phyloP scores from a whole-genome alignment of 2,329 filamentous ascomycete species.

The Hortaea werneckii region DNA sequence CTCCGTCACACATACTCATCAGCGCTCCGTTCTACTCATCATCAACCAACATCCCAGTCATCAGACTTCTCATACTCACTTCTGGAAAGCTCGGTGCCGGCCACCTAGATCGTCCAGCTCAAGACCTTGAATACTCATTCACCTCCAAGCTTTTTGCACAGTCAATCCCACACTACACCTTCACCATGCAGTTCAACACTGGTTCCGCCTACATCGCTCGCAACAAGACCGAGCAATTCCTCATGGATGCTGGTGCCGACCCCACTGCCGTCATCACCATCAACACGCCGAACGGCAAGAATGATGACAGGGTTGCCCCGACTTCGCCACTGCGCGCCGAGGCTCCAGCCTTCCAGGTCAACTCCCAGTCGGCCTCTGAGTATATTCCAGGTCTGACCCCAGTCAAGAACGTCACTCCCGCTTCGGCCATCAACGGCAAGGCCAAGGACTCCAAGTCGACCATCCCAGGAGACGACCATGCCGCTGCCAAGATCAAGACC shows the following conservation, averaged over 20 bases:
- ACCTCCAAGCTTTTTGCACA: constrained; percentile 1
- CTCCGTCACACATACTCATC: too few relatives aligned
- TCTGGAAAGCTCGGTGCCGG: constrained; percentile 1
- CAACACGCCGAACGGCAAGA: too few relatives aligned
- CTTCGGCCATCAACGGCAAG: too few relatives aligned
- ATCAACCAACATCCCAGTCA: too few relatives aligned
- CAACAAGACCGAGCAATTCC: neutral
- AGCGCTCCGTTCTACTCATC: too few relatives aligned
- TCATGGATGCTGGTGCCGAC: neutral
- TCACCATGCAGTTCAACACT: too few relatives aligned
- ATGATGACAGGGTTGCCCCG: neutral
- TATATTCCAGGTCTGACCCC: constrained; percentile 1
- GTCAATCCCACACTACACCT: too few relatives aligned
- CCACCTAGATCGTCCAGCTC: neutral
- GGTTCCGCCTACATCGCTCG: too few relatives aligned
- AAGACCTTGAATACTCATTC: constrained; percentile 3
- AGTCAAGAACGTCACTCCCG: neutral
- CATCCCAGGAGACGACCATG: too few relatives aligned
- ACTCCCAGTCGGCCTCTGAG: neutral
- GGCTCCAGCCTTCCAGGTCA: neutral
- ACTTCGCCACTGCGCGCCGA: neutral
- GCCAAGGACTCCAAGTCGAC: too few relatives aligned
- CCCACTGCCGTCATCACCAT: neutral
- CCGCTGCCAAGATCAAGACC: too few relatives aligned
- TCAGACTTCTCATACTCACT: neutral